phyloP scores from a whole-genome alignment of 2,329 filamentous ascomycete species.

The Tympanopsis confertula region DNA sequence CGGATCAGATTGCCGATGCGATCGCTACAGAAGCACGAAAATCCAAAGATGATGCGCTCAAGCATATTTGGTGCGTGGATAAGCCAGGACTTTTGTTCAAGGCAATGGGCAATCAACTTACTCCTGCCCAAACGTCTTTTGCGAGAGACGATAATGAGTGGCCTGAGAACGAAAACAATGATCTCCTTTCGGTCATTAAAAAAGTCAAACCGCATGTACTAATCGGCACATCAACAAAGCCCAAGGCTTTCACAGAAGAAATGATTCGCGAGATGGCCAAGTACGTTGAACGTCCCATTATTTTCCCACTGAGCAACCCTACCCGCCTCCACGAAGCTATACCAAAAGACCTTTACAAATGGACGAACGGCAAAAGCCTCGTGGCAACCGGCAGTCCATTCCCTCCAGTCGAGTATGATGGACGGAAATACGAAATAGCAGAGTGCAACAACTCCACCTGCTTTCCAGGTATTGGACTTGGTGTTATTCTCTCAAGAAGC shows the following conservation, averaged over 20 bases:
- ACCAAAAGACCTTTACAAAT: slow-evolving; percentile 63
- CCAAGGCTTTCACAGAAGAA: slow-evolving; percentile 64
- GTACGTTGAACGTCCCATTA: slow-evolving; percentile 61
- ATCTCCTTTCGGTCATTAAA: slow-evolving; percentile 57
- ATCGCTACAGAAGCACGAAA: slow-evolving; percentile 59
- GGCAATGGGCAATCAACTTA: slow-evolving; percentile 46
- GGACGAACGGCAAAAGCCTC: slow-evolving; percentile 68
- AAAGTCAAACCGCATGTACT: slow-evolving; percentile 68
- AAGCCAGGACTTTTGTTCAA: slow-evolving; percentile 66
- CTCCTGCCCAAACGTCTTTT: slow-evolving; percentile 55
- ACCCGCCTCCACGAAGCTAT: slow-evolving; percentile 74
- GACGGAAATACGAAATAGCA: slow-evolving; percentile 39
- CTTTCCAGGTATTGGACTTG: slow-evolving; percentile 78
- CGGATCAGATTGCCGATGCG: slow-evolving; percentile 71
- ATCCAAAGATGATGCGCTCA: slow-evolving; percentile 60
- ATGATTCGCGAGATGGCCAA: slow-evolving; percentile 65
- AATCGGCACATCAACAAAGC: slow-evolving; percentile 72
- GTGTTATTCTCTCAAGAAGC: slow-evolving; percentile 60
- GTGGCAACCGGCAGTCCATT: slow-evolving; percentile 80
- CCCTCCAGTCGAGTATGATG: slow-evolving; percentile 53
- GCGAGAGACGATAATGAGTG: slow-evolving; percentile 55
- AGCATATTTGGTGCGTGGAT: slow-evolving; percentile 71
- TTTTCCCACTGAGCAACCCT: slow-evolving; percentile 76
- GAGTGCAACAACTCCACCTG: slow-evolving; percentile 85
- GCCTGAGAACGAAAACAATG: slow-evolving; percentile 38